Conservation (phyloP, 768 basidiomycete species). For the Suillus americanus region DNA sequence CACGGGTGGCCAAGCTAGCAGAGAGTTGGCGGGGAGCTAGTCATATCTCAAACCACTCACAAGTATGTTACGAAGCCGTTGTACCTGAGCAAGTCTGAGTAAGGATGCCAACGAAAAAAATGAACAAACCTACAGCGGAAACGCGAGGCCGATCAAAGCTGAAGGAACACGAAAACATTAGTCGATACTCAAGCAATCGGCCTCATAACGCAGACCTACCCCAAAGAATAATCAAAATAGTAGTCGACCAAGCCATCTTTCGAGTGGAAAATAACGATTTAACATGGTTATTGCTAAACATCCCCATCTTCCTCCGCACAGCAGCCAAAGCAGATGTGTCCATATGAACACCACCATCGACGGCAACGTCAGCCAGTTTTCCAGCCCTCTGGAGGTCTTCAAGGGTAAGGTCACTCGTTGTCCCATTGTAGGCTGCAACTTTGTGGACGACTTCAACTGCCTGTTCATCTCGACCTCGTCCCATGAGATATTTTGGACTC, state of each 20-base stretch:
- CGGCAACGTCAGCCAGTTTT: slow-evolving; percentile 13
- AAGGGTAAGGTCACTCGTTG: slow-evolving; percentile 44
- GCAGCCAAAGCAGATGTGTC: slow-evolving; percentile 39
- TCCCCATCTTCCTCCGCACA: slow-evolving; percentile 37
- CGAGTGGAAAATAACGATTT: slow-evolving; percentile 49
- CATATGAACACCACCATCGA: slow-evolving; percentile 17
- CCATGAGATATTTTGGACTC: slow-evolving; percentile 72
- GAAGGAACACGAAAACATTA: slow-evolving; percentile 6
- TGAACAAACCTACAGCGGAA: slow-evolving; percentile 50
- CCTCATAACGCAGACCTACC: slow-evolving; percentile 29
- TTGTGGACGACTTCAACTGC: slow-evolving; percentile 63
- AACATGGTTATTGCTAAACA: slow-evolving; percentile 43
- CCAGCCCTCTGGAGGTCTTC: slow-evolving; percentile 42
- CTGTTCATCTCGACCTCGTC: slow-evolving; percentile 58
- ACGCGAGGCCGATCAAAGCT: slow-evolving; percentile 78
- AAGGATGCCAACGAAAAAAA: neutral
- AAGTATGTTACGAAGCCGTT: slow-evolving; percentile 55
- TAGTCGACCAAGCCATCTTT: slow-evolving; percentile 51
- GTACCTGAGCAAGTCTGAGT: slow-evolving; percentile 31
- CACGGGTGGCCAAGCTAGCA: slow-evolving; percentile 59
- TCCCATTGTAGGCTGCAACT: slow-evolving; percentile 63
- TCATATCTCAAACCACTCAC: slow-evolving; percentile 29
- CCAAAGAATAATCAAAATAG: slow-evolving; percentile 52
- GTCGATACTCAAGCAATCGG: neutral
- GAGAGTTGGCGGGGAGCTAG: neutral